Conservation (phyloP, 1,284 basidiomycete species). For the Apiotrichum mycotoxinovorans region DNA sequence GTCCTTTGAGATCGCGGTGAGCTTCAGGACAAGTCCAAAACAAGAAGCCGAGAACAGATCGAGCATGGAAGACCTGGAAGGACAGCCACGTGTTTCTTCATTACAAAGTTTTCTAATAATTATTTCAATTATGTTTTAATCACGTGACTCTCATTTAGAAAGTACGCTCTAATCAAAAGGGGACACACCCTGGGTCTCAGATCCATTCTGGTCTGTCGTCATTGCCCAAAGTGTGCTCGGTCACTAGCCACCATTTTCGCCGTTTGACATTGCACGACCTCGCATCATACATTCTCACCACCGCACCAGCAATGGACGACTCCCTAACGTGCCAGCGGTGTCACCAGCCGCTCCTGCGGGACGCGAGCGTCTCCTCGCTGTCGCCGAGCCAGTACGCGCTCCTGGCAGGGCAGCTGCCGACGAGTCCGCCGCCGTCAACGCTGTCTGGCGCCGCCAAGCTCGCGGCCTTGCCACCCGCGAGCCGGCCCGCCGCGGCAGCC, state of each 20-base stretch:
- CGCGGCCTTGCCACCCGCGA: slow-evolving; percentile 57
- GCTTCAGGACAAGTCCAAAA: too few relatives aligned
- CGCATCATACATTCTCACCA: background rate
- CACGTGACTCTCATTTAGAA: too few relatives aligned
- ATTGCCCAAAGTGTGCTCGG: background rate
- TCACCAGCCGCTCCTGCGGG: slow-evolving; percentile 71
- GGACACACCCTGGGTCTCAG: too few relatives aligned
- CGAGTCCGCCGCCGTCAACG: slow-evolving; percentile 23
- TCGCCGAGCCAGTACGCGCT: slow-evolving; percentile 81
- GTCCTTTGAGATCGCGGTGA: too few relatives aligned
- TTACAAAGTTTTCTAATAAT: too few relatives aligned
- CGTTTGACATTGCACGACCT: too few relatives aligned
- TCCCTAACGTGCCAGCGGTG: slow-evolving; percentile 43
- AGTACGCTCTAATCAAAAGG: too few relatives aligned
- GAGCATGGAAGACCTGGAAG: too few relatives aligned
- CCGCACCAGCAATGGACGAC: slow-evolving; percentile 16
- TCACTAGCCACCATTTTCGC: background rate
- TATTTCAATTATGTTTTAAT: too few relatives aligned
- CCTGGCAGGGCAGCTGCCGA: slow-evolving; percentile 66
- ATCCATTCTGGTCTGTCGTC: too few relatives aligned
- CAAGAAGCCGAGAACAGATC: too few relatives aligned
- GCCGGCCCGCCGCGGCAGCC: slow-evolving; percentile 33
- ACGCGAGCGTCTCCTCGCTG: slow-evolving; percentile 76
- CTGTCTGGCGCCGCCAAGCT: slow-evolving; percentile 58
- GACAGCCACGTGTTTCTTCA: too few relatives aligned